These are phyloP conservation scores for Colletotrichum spaethianum DNA, from an alignment of 2,329 filamentous ascomycete genomes.

Conservation along the genomic window DNA sequence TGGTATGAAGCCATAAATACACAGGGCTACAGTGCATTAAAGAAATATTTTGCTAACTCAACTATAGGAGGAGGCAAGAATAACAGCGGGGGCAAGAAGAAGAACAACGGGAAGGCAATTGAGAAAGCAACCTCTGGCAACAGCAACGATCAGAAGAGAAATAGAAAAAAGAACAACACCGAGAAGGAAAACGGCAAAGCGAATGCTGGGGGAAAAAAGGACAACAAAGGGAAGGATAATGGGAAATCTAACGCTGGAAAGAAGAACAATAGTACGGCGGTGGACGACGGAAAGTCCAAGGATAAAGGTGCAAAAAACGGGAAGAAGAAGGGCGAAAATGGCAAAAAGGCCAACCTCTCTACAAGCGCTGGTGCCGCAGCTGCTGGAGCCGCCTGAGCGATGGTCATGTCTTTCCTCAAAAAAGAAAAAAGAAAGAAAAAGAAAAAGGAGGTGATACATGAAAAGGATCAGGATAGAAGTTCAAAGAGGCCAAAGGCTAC, in stretches of 20 bases:
- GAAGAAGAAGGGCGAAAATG: neutral
- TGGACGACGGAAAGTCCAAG: neutral
- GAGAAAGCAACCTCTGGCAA: neutral
- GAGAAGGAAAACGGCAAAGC: neutral
- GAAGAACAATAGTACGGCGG: neutral
- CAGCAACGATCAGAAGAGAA: neutral
- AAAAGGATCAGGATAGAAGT: too few species aligned
- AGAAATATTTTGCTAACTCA: neutral
- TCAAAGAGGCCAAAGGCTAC: too few species aligned
- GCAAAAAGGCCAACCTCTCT: constrained; percentile 9
- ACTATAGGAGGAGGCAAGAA: constrained; percentile 14
- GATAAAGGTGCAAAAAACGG: neutral
- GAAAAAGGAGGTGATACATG: neutral
- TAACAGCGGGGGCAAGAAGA: constrained; percentile 20
- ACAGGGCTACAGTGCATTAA: accelerated
- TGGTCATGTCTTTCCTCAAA: neutral
- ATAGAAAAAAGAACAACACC: constrained; percentile 9
- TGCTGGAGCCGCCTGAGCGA: neutral
- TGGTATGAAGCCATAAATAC: neutral
- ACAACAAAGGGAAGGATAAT: neutral
- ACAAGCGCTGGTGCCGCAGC: neutral
- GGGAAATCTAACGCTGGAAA: neutral
- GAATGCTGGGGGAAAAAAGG: neutral
- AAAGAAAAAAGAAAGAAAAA: too few species aligned
- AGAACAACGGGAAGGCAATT: constrained; percentile 10